Evolutionary conservation across 805 yeast genomes (phyloP).

Genomic region (Candida succiphila): DNA sequence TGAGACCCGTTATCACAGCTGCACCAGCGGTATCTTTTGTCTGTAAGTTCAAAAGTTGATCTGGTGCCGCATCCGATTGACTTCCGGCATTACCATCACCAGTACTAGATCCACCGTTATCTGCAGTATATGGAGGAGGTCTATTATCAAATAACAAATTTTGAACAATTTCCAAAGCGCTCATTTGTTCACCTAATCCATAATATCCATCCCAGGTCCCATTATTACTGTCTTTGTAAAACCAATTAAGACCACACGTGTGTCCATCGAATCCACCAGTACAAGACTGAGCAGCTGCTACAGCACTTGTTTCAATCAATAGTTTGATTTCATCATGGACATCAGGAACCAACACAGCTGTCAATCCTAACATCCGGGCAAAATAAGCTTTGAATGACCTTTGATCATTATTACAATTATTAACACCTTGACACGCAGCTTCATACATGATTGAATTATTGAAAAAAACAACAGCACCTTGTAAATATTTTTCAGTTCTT

Average conservation of each 20-base stretch:
- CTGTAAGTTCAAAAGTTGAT: conserved; percentile 30
- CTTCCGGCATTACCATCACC: conserved; percentile 68
- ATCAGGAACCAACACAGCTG: conserved; percentile 63
- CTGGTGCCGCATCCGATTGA: conserved; percentile 25
- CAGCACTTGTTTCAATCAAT: conserved; percentile 40
- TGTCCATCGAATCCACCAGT: conserved; percentile 65
- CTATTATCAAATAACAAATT: conserved; percentile 33
- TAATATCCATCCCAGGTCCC: conserved; percentile 53
- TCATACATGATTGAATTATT: conserved; percentile 56
- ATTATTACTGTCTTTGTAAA: conserved; percentile 19
- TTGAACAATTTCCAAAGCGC: conserved; percentile 57
- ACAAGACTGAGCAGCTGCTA: conserved; percentile 63
- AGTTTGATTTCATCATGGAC: conserved; percentile 27
- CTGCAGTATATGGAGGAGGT: conserved; percentile 41
- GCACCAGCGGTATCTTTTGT: conserved; percentile 58
- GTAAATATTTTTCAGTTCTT: conserved; percentile 45
- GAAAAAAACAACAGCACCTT: conserved; percentile 51
- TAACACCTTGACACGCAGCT: conserved; percentile 65
- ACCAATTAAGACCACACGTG: conserved; percentile 73
- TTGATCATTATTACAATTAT: conserved; percentile 76
- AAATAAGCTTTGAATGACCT: conserved; percentile 86
- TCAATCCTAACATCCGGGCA: conserved; percentile 62
- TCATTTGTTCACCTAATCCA: conserved; percentile 77
- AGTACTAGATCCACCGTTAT: conserved; percentile 17
- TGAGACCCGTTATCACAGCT: conserved; percentile 49